Evolutionary conservation across 768 basidiomycete species (phyloP).

Genomic region (Russula foetens): DNA sequence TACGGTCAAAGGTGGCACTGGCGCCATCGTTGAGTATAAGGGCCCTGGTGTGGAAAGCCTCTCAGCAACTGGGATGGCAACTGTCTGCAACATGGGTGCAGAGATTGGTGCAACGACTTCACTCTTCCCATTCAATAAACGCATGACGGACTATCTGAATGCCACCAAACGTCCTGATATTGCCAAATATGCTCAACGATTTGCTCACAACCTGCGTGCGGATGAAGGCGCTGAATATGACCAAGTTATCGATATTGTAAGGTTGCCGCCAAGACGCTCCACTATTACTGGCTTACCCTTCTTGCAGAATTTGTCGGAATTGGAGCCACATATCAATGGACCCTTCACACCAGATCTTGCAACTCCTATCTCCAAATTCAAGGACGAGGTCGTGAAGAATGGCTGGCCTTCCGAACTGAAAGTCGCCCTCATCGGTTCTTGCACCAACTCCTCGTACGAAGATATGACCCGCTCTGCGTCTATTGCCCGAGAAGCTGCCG

Average conservation of each 20-base stretch:
- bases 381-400: slow-evolving; percentile 86
- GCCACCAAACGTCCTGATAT: slow-evolving; percentile 91
- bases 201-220: slow-evolving; percentile 84
- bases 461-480: slow-evolving; percentile 98
- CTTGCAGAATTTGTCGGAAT: slow-evolving; percentile 80
- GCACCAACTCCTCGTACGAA: slow-evolving; percentile 99
- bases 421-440: slow-evolving; percentile 96
- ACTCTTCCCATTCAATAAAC: slow-evolving; percentile 95
- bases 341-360: slow-evolving; percentile 99
- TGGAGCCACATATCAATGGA: slow-evolving; percentile 99
- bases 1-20: slow-evolving; percentile 98
- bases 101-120: slow-evolving; percentile 99
- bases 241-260: slow-evolving; percentile 82
- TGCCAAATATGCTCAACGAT: slow-evolving; percentile 79
- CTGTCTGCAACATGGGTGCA: slow-evolving; percentile 99
- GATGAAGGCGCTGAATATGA: slow-evolving; percentile 91
- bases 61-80: slow-evolving; percentile 98
- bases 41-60: slow-evolving; percentile 93
- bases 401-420: slow-evolving; percentile 95
- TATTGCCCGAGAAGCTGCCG: slow-evolving; percentile 82
- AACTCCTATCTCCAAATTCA: slow-evolving; percentile 95
- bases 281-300: background rate
- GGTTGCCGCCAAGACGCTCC: slow-evolving; percentile 24
- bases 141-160: slow-evolving; percentile 88
- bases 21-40: slow-evolving; percentile 96